Evolutionary conservation across 371 early-diverging fungal genomes (phyloP).

Genomic region (Rhizomucor pusillus): DNA sequence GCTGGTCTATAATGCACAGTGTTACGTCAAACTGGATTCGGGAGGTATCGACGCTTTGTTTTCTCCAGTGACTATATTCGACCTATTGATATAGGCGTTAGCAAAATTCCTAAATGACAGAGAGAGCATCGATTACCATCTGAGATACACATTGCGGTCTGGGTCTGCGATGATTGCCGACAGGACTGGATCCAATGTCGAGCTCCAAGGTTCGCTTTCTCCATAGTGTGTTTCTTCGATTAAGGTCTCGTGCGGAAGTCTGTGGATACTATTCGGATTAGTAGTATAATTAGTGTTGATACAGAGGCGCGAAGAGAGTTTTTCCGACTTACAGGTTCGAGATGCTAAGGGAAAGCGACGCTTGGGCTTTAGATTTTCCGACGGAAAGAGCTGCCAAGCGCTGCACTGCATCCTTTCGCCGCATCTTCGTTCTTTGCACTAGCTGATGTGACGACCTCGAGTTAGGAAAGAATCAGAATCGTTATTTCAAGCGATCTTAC

Average conservation of each 20-base stretch:
- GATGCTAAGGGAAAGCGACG: slow-evolving; percentile 12
- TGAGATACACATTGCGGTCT: slow-evolving; percentile 8
- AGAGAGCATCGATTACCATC: slow-evolving; percentile 16
- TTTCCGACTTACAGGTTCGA: slow-evolving; percentile 21
- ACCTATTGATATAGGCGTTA: slow-evolving; percentile 13
- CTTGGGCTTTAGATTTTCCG: slow-evolving; percentile 9
- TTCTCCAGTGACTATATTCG: slow-evolving; percentile 13
- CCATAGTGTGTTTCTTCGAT: slow-evolving; percentile 5
- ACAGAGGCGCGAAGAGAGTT: slow-evolving; percentile 10
- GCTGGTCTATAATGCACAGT: slow-evolving; percentile 21
- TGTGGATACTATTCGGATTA: slow-evolving; percentile 16
- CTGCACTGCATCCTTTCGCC: slow-evolving; percentile 10
- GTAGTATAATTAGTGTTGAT: slow-evolving; percentile 9
- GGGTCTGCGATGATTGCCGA: slow-evolving; percentile 12
- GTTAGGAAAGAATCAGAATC: too few relatives aligned
- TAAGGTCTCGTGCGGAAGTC: slow-evolving; percentile 9
- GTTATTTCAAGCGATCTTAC: too few relatives aligned
- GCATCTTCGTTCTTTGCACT: slow-evolving; percentile 10
- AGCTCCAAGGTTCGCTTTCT: slow-evolving; percentile 21
- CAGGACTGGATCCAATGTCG: slow-evolving; percentile 19
- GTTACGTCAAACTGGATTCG: slow-evolving; percentile 18
- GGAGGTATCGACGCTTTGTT: slow-evolving; percentile 3
- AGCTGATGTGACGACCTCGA: too few relatives aligned
- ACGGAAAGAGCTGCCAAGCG: slow-evolving; percentile 12
- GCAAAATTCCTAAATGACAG: slow-evolving; percentile 6